Conservation (phyloP, 1,284 basidiomycete species). For the Papiliotrema nemorosa region DNA sequence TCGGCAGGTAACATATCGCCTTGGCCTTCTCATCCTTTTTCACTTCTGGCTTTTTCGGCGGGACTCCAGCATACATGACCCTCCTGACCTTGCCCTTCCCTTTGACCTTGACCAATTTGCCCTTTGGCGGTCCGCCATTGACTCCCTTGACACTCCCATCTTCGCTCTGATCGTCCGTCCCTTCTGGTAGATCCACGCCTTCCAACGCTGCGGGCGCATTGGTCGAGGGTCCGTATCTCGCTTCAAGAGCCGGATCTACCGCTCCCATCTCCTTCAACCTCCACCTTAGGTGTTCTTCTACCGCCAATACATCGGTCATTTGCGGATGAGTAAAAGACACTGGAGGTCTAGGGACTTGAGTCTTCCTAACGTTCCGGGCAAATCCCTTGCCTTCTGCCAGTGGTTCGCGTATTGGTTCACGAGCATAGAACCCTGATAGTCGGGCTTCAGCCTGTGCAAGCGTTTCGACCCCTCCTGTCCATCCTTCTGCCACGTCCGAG, state of each 20-base stretch:
- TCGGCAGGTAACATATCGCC: constrained; percentile 36
- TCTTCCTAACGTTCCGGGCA: constrained; percentile 26
- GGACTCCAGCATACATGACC: constrained; percentile 18
- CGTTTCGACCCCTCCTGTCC: constrained; percentile 35
- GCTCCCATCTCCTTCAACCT: constrained; percentile 48
- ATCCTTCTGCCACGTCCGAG: constrained; percentile 23
- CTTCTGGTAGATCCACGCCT: constrained; percentile 29
- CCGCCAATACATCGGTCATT: constrained; percentile 49
- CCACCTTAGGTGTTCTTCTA: constrained; percentile 49
- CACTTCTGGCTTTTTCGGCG: constrained; percentile 11
- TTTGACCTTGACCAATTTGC: constrained; percentile 28
- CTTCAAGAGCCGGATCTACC: constrained; percentile 40
- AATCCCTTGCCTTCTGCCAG: constrained; percentile 40
- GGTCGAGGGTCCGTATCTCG: constrained; percentile 40
- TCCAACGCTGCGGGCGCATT: constrained; percentile 39
- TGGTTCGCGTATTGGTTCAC: background rate
- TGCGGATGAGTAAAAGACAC: constrained; percentile 46
- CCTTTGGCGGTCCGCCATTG: constrained; percentile 4
- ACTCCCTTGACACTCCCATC: constrained; percentile 5
- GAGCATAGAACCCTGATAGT: constrained; percentile 9
- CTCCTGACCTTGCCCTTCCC: constrained; percentile 26
- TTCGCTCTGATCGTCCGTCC: constrained; percentile 13
- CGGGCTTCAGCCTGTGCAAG: constrained; percentile 27
- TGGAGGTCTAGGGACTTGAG: constrained; percentile 10
- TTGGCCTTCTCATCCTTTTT: constrained; percentile 15